phyloP scores from a whole-genome alignment of 495 filamentous ascomycete genomes.

The Ascodesmis nigricans region DNA sequence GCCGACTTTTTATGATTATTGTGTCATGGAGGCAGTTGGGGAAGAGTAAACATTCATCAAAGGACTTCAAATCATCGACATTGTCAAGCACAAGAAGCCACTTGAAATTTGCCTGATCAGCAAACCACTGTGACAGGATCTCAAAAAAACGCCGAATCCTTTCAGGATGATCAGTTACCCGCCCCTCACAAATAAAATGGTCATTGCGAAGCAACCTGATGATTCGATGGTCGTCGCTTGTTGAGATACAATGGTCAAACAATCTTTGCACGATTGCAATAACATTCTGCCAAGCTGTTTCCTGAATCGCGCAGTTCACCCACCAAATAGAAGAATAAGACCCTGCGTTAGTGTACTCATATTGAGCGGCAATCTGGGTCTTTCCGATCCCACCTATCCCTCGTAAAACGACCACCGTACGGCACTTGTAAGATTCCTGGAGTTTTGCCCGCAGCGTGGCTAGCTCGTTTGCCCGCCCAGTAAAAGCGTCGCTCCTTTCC shows the following conservation, averaged over 20 bases:
- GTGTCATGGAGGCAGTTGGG: neutral
- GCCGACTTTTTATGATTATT: neutral
- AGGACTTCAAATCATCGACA: constrained; percentile 4
- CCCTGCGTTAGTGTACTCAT: constrained; percentile 5
- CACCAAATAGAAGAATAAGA: constrained; percentile 8
- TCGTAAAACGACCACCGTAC: constrained; percentile 5
- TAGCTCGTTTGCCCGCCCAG: too few relatives aligned
- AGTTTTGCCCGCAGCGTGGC: too few relatives aligned
- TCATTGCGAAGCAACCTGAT: too few relatives aligned
- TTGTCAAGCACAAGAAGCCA: constrained; percentile 8
- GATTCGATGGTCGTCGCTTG: too few relatives aligned
- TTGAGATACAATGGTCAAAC: constrained; percentile 1
- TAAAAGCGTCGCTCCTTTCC: too few relatives aligned
- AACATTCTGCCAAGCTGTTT: constrained; percentile 1
- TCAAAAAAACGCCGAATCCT: neutral
- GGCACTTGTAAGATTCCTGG: too few relatives aligned
- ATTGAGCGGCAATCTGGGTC: constrained; percentile 9
- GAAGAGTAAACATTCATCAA: neutral
- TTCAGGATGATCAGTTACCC: too few relatives aligned
- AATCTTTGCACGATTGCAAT: constrained; percentile 1
- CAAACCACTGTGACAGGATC: constrained; percentile 2
- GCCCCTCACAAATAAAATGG: too few relatives aligned
- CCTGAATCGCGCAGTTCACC: too few relatives aligned
- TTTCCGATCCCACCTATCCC: constrained; percentile 12
- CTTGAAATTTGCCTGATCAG: neutral